These are phyloP conservation scores for Elsinoe ampelina DNA, from an alignment of 2,329 filamentous ascomycete genomes.

Conservation along the genomic window DNA sequence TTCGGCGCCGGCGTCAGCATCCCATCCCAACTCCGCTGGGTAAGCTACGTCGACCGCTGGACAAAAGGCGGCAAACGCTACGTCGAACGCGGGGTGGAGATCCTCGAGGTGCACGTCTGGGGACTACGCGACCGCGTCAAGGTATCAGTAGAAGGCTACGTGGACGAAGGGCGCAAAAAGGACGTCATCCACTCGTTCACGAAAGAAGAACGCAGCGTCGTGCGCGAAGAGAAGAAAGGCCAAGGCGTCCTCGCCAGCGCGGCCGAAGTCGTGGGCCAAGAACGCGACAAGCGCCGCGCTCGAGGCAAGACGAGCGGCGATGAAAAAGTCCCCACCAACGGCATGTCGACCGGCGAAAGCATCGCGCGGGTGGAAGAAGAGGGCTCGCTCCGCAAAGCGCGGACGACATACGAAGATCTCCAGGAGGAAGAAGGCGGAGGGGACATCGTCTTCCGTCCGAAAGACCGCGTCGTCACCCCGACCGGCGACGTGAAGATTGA, in stretches of 20 bases:
- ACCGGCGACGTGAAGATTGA: slow-evolving; percentile 85
- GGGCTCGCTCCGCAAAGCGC: not conserved
- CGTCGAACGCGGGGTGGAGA: slow-evolving; percentile 70
- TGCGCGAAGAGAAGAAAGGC: slow-evolving; percentile 44
- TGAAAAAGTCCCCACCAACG: slow-evolving; percentile 5
- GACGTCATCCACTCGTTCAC: slow-evolving; percentile 73
- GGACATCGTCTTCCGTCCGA: slow-evolving; percentile 70
- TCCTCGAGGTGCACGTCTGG: slow-evolving; percentile 84
- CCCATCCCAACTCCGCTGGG: slow-evolving; percentile 79
- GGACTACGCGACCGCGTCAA: slow-evolving; percentile 81
- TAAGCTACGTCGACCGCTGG: slow-evolving; percentile 86
- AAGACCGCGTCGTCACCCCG: slow-evolving; percentile 57
- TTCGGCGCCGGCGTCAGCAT: slow-evolving; percentile 90
- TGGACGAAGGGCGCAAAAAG: slow-evolving; percentile 82
- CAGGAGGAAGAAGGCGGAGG: slow-evolving; percentile 47
- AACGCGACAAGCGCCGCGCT: slow-evolving; percentile 4
- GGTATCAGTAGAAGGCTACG: slow-evolving; percentile 73
- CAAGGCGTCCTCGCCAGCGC: slow-evolving; percentile 37
- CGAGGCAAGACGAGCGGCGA: slow-evolving; percentile 20
- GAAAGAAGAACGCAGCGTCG: slow-evolving; percentile 59
- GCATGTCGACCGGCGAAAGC: slow-evolving; percentile 15
- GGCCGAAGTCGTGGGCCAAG: slow-evolving; percentile 33
- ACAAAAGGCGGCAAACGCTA: slow-evolving; percentile 67
- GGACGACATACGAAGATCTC: slow-evolving; percentile 13
- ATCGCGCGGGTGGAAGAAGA: slow-evolving; percentile 16